Percentiles rank a stretch among this genome's conserved stretches.
Conservation (phyloP, 164 flowering plant genomes). For the Vitis rotundifolia region DNA sequence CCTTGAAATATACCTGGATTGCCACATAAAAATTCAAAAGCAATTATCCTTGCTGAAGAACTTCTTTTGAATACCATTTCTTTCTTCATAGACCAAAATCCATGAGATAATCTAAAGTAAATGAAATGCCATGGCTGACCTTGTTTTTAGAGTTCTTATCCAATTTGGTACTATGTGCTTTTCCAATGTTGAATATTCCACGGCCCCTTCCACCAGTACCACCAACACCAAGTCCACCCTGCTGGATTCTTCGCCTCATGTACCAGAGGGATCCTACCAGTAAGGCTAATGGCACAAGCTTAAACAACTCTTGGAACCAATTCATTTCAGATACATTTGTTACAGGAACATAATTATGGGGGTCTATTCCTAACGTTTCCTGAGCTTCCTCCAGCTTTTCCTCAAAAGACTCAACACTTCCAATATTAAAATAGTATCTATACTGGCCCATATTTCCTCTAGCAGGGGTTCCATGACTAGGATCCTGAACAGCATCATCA, state of each 20-base stretch:
- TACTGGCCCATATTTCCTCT: slow-evolving; percentile 41
- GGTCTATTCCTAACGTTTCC: slow-evolving; percentile 71
- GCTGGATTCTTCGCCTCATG: slow-evolving; percentile 73
- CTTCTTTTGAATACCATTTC: too few species aligned
- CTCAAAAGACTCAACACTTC: slow-evolving; percentile 79
- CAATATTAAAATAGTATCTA: slow-evolving; percentile 64
- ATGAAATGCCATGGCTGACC: slow-evolving; percentile 39
- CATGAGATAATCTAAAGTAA: too few species aligned
- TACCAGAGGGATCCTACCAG: slow-evolving; percentile 66
- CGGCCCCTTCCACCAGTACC: slow-evolving; percentile 82
- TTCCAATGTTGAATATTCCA: slow-evolving; percentile 90
- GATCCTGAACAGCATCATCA: slow-evolving; percentile 30
- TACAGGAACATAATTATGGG: slow-evolving; percentile 89
- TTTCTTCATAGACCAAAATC: too few species aligned
- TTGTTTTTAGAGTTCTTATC: slow-evolving; percentile 90
- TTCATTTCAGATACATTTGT: slow-evolving; percentile 70
- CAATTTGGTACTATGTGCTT: slow-evolving; percentile 80
- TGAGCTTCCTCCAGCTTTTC: slow-evolving; percentile 97
- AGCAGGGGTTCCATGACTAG: slow-evolving; percentile 24
- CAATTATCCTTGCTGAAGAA: too few species aligned
- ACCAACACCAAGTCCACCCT: slow-evolving; percentile 75
- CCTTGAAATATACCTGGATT: slow-evolving; percentile 71
- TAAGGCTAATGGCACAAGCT: slow-evolving; percentile 74
- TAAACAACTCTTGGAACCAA: slow-evolving; percentile 83
- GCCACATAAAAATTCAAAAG: too few species aligned